Evolutionary conservation across 371 early-diverging fungal species (phyloP), one percentile per base, ranked within the genome.

Genomic region (Batrachochytrium dendrobatidis): DNA sequence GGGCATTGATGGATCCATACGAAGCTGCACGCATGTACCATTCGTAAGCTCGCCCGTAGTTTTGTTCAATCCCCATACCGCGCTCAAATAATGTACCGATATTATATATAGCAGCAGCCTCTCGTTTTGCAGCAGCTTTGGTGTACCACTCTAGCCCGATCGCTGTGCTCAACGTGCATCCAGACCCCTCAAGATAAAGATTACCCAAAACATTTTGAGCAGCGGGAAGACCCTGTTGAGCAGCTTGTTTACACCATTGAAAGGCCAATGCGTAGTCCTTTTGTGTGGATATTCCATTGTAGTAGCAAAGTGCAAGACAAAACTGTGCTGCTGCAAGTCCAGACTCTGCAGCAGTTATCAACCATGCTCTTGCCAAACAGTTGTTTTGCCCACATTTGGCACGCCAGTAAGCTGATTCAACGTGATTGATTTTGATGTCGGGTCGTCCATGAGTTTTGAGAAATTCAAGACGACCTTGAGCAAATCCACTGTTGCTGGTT

Each of bases 11-110:
- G 56, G 69, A 68, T 49, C 86, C 86, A 70, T 87, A 86, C 51
- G 83, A 80, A 8, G 94, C 88, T 0, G 94, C 84, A 35, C 82
- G 72, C 46, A 75, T 73, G 67, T 93, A 96, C 89, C 89, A 94
- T 39, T 80, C 73, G 39, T 72, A 66, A 6, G 70, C 75, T 33
- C 61, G 63, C 4, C 50, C 26, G 8, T 60, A 33, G 32, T 74
- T 69, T 46, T 73, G 65, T 20, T 63, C 65, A 12, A 77, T 66
- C 17, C 68, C 77, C 28, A 75, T 44, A 1, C 83, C 83, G 12
- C 77, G 64, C 49, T 77, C 81, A 63, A 67, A 77, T 29, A 74
- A 64, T 28, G 74, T 74, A 15, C 76, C 81, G 55, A 83, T 72
- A 70, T 79, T 81, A 69, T 77, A 76, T 26, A 79, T 69, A 10